These are phyloP conservation scores for Rhodotorula kratochvilovae DNA, from an alignment of 768 basidiomycete species.

Conservation along the genomic window DNA sequence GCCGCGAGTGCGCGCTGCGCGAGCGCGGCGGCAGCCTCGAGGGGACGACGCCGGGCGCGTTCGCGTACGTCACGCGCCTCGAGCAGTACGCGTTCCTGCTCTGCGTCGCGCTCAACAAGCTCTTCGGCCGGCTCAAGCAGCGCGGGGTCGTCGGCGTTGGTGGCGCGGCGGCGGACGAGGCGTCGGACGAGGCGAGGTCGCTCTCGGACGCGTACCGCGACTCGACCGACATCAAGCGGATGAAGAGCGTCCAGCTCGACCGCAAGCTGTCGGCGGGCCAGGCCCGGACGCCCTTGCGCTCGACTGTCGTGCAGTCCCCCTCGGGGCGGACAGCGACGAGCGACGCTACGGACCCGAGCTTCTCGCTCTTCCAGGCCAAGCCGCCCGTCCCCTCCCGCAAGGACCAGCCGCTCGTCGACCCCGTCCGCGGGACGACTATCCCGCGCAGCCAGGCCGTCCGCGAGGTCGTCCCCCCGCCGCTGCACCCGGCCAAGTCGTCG, in stretches of 20 bases:
- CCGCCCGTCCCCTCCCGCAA: slow-evolving; percentile 38
- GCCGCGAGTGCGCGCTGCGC: slow-evolving; percentile 57
- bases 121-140: slow-evolving; percentile 81
- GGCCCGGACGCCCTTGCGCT: slow-evolving; percentile 83
- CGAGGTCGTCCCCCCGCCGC: neutral
- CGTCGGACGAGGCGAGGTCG: slow-evolving; percentile 37
- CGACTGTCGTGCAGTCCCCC: slow-evolving; percentile 92
- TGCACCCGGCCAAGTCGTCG: too few relatives aligned
- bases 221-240: slow-evolving; percentile 82
- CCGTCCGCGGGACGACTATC: slow-evolving; percentile 19
- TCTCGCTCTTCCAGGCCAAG: slow-evolving; percentile 42
- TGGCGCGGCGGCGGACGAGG: slow-evolving; percentile 73
- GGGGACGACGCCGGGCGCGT: slow-evolving; percentile 52
- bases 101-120: slow-evolving; percentile 85
- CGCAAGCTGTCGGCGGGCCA: slow-evolving; percentile 85
- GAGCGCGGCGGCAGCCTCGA: slow-evolving; percentile 37
- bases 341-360: slow-evolving; percentile 43
- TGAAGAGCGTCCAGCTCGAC: slow-evolving; percentile 90
- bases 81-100: slow-evolving; percentile 97
- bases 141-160: slow-evolving; percentile 61
- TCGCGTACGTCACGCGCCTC: slow-evolving; percentile 83
- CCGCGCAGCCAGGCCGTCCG: slow-evolving; percentile 12
- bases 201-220: slow-evolving; percentile 73
- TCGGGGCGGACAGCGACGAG: slow-evolving; percentile 73
- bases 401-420: slow-evolving; percentile 39